phyloP scores from a whole-genome alignment of 2,329 filamentous ascomycete genomes.

The Xenosphaeropsis pyriputrescens region DNA sequence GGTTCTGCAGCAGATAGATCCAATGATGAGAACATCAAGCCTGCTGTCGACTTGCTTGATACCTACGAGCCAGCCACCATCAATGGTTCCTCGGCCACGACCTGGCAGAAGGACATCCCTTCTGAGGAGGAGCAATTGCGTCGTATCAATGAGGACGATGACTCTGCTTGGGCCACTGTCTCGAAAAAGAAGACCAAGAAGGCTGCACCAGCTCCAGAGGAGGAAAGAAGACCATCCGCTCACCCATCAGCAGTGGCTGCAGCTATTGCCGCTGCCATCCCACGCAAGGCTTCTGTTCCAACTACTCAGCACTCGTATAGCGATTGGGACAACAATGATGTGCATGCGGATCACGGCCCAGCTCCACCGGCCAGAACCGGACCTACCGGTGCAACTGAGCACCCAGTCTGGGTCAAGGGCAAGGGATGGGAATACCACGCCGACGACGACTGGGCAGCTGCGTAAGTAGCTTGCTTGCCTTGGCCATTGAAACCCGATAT shows the following conservation, averaged over 20 bases:
- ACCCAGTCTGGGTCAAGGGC: no score
- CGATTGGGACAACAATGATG: no score
- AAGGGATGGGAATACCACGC: not conserved
- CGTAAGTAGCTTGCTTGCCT: not conserved
- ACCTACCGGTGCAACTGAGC: no score
- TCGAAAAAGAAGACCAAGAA: slow-evolving; percentile 25
- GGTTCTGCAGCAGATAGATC: slow-evolving; percentile 15
- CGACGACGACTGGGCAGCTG: slow-evolving; percentile 1
- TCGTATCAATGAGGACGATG: slow-evolving; percentile 34
- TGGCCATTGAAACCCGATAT: no score
- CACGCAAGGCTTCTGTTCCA: no score
- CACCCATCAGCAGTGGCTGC: no score
- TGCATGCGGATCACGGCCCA: no score
- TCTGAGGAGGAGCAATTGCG: slow-evolving; percentile 50
- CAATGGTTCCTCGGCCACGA: slow-evolving; percentile 2
- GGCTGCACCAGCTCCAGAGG: not conserved
- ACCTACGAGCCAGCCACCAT: slow-evolving; percentile 31
- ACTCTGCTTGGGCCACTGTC: slow-evolving; percentile 42
- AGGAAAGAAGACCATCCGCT: no score
- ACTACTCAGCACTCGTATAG: no score
- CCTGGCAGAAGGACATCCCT: slow-evolving; percentile 21
- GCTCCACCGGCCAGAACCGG: no score
- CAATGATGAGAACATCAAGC: slow-evolving; percentile 14
- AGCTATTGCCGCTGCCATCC: no score
- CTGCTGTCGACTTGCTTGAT: slow-evolving; percentile 35